These are phyloP conservation scores for Exophiala aquamarina DNA, from an alignment of 2,329 filamentous ascomycete genomes.

Conservation along the genomic window DNA sequence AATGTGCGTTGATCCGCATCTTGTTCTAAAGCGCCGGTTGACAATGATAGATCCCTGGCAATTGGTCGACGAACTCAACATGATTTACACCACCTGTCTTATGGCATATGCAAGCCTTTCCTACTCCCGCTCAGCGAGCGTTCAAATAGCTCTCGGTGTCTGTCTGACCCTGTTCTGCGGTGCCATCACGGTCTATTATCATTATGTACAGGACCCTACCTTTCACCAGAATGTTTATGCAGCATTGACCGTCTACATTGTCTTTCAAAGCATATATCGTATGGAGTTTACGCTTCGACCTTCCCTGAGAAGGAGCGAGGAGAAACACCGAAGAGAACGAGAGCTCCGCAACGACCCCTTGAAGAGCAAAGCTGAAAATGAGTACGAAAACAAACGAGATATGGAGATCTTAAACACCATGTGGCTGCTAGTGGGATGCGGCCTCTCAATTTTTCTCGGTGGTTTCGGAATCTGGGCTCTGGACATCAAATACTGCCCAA, in stretches of 20 bases:
- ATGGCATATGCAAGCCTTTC: constrained; percentile 75
- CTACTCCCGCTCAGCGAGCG: constrained; percentile 57
- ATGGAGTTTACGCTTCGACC: constrained; percentile 70
- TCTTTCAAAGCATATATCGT: constrained; percentile 72
- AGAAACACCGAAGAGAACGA: constrained; percentile 44
- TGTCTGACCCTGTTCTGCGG: constrained; percentile 56
- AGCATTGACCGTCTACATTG: constrained; percentile 66
- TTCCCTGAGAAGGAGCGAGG: constrained; percentile 50
- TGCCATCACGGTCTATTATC: constrained; percentile 78
- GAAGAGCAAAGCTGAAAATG: constrained; percentile 44
- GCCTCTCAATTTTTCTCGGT: constrained; percentile 68
- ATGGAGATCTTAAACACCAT: constrained; percentile 62
- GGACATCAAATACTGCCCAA: constrained; percentile 73
- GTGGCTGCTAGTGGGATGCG: constrained; percentile 73
- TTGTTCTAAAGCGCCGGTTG: background rate
- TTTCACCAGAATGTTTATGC: constrained; percentile 84
- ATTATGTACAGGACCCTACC: constrained; percentile 74
- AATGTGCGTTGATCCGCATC: constrained; percentile 47
- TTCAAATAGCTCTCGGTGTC: constrained; percentile 57
- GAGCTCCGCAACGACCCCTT: constrained; percentile 38
- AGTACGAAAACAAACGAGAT: constrained; percentile 57
- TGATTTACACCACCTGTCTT: constrained; percentile 71
- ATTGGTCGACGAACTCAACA: constrained; percentile 67
- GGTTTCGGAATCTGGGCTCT: constrained; percentile 78
- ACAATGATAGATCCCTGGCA: constrained; percentile 63